Evolutionary conservation across 202 grass and related monocot genomes (phyloP), one percentile per base, ranked within the genome.

Genomic region (Panicum virgatum): DNA sequence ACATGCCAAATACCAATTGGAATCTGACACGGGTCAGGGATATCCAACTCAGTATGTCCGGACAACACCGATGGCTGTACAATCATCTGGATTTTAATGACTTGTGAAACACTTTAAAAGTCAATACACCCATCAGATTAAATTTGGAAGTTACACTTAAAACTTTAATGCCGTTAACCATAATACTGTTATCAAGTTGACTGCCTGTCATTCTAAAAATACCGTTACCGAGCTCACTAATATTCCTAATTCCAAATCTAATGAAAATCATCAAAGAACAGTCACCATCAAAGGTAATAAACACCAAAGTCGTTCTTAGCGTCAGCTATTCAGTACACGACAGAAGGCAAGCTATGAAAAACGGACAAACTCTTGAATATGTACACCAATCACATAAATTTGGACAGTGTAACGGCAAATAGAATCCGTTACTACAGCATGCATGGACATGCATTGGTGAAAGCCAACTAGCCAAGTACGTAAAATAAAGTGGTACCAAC

Each of bases 361-460:
- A 26, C 0, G 0, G 12, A 29, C 9, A 65, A 39, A 66, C 7
- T 43, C 47, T 44, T 59, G 4, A 45, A 45, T 38, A 37, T 27
- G 47, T 13, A 53, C 50, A 80, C 6, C 23, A 57, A 2, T 14
- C 9, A 66, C 27, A 59, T 23, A 76, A 76, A 48, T 76, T 64
- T 22, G 26, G 29, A 76, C 12, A 57, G 46, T 2, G 30, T 52
- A 79, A 68, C 16, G 12, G 1, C 47, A 83, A 83, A 0, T 3
- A 69, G 20, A 73, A 69, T 75, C 69, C 59, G 25, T 39, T 44
- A 67, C 61, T 29, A 3, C n/a, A 69, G 69, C 81, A 84, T 80
- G 75, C 80, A 80, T 44, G 60, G 19, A 62, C 48, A 67, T 86
- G 82, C 78, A 82, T 46, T 11, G 61, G 42, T 71, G 72, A 62